Percentiles rank a stretch among this genome's conserved stretches.
Evolutionary conservation across 805 yeast species (phyloP).

Genomic region (Jamesozyma lodderae): DNA sequence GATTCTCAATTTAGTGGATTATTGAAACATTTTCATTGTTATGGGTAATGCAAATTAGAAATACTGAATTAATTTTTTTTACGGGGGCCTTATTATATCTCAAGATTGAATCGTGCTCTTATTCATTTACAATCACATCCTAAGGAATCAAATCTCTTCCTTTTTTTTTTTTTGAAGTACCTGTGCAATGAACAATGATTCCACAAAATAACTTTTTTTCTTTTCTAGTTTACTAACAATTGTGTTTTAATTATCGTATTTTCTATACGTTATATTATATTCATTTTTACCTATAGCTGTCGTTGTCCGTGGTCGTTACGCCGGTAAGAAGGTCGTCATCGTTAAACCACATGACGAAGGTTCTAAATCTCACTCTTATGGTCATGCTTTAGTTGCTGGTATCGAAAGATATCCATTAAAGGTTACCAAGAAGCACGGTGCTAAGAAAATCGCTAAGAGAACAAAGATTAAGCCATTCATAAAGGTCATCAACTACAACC

Average conservation of each 20-base stretch:
- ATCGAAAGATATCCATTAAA: constrained; percentile 96
- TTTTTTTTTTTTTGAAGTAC: not conserved
- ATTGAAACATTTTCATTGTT: not conserved
- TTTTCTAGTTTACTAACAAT: constrained; percentile 19
- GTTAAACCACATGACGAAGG: constrained; percentile 98
- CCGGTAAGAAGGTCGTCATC: constrained; percentile 99
- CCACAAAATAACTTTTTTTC: not conserved
- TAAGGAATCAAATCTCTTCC: not conserved
- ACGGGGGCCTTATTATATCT: no score
- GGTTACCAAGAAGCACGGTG: constrained; percentile 91
- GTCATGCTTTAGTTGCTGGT: constrained; percentile 99
- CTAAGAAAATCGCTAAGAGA: constrained; percentile 94
- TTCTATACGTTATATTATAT: constrained; percentile 1
- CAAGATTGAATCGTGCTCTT: no score
- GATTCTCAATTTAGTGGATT: not conserved
- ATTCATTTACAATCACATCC: no score
- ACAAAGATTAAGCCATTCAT: constrained; percentile 98
- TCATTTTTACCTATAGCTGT: constrained; percentile 50
- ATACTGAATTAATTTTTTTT: no score
- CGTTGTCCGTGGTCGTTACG: constrained; percentile 99
- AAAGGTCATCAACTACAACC: constrained; percentile 99
- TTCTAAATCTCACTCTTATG: constrained; percentile 96
- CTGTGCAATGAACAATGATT: not conserved
- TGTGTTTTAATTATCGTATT: constrained; percentile 1
- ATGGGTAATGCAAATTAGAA: not conserved